Conservation (phyloP, 2,329 filamentous ascomycete species). For the Aspergillus calidoustus region DNA sequence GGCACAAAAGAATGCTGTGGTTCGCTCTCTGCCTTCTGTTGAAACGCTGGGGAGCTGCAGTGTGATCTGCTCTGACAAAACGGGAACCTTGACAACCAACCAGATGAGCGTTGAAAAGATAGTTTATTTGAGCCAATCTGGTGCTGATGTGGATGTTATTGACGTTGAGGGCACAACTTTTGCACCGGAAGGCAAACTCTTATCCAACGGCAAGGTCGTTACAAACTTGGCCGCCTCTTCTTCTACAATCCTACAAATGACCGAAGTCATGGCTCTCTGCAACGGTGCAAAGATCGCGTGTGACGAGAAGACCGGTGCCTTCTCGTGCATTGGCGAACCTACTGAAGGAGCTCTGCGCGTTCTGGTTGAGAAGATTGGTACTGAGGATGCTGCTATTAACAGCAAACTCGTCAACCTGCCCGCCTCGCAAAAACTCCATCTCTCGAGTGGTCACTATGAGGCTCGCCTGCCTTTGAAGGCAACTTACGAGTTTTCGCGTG, state of each 20-base stretch:
- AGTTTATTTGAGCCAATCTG: constrained; percentile 77
- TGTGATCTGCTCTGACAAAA: constrained; percentile 99
- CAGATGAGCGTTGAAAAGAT: constrained; percentile 98
- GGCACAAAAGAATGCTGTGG: constrained; percentile 97
- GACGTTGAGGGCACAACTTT: constrained; percentile 94
- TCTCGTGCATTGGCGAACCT: constrained; percentile 86
- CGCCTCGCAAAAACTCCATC: constrained; percentile 70
- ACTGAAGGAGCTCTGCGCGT: constrained; percentile 93
- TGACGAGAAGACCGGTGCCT: constrained; percentile 74
- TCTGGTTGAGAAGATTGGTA: constrained; percentile 92
- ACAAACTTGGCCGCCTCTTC: constrained; percentile 72
- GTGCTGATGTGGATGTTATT: constrained; percentile 78
- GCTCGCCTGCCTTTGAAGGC: constrained; percentile 73
- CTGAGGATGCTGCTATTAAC: constrained; percentile 68
- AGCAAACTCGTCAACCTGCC: constrained; percentile 53
- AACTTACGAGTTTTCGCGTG: constrained; percentile 95
- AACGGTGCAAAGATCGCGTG: constrained; percentile 86
- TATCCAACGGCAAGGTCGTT: constrained; percentile 68
- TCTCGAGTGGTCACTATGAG: constrained; percentile 85
- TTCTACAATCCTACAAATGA: constrained; percentile 77
- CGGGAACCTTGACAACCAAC: constrained; percentile 95
- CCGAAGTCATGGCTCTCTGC: constrained; percentile 73
- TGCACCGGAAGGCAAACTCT: constrained; percentile 77
- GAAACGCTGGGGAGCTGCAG: constrained; percentile 99
- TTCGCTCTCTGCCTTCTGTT: constrained; percentile 92